Evolutionary conservation across 352 stramenopile genomes (phyloP).

Genomic region (Thraustochytrium striatum): DNA sequence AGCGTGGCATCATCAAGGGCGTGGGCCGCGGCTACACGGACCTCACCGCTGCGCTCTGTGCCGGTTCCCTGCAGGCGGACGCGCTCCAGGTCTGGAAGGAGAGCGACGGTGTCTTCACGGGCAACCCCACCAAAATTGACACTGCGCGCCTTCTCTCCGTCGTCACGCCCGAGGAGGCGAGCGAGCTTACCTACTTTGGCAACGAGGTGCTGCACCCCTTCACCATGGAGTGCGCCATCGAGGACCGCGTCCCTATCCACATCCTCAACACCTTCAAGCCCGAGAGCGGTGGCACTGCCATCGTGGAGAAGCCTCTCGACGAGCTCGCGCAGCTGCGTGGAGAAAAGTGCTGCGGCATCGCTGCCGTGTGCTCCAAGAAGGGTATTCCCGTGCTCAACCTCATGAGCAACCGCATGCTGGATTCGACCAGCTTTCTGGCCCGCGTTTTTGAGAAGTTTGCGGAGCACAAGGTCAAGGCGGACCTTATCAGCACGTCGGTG

Average conservation of each 20-base stretch:
- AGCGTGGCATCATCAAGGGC: slow-evolving; percentile 48
- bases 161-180: slow-evolving; percentile 42
- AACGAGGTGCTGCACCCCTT: slow-evolving; percentile 47
- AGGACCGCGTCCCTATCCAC: slow-evolving; percentile 46
- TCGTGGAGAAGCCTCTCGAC: slow-evolving; percentile 1
- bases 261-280: slow-evolving; percentile 51
- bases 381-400: slow-evolving; percentile 43
- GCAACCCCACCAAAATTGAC: slow-evolving; percentile 38
- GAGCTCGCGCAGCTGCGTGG: slow-evolving; percentile 24
- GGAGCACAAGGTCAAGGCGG: slow-evolving; percentile 35
- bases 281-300: slow-evolving; percentile 27
- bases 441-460: slow-evolving; percentile 49
- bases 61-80: slow-evolving; percentile 21
- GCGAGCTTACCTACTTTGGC: slow-evolving; percentile 49
- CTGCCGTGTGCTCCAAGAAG: slow-evolving; percentile 50
- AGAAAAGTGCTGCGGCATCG: slow-evolving; percentile 34
- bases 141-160: slow-evolving; percentile 29
- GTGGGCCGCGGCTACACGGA: slow-evolving; percentile 47
- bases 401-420: slow-evolving; percentile 35
- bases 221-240: slow-evolving; percentile 47
- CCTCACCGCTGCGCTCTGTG: slow-evolving; percentile 45
- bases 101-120: slow-evolving; percentile 48
- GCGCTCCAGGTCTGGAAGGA: slow-evolving; percentile 49
- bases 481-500: slow-evolving; percentile 44
- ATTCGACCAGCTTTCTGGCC: slow-evolving; percentile 36